phyloP scores from a whole-genome alignment of 1,284 basidiomycete genomes.

The Melampsora larici-populina region DNA sequence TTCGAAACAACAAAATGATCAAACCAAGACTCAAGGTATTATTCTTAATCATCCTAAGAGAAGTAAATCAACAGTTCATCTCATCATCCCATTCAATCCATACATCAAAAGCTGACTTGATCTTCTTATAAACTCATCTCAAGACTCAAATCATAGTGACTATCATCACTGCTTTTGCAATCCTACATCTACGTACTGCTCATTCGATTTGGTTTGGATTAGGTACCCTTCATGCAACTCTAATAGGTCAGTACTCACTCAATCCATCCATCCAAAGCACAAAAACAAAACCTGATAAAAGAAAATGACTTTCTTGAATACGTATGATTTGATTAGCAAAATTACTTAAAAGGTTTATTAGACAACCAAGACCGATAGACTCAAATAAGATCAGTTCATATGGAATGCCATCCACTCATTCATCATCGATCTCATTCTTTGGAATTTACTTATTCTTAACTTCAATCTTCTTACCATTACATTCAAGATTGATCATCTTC shows the following conservation, averaged over 20 bases:
- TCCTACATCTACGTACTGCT: conserved; percentile 67
- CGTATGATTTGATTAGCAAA: conserved; percentile 61
- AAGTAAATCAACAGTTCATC: conserved; percentile 7
- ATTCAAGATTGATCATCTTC: conserved; percentile 54
- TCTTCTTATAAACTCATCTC: conserved; percentile 43
- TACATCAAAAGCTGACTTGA: conserved; percentile 30
- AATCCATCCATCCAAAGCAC: no score
- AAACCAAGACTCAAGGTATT: conserved; percentile 26
- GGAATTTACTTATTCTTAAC: conserved; percentile 66
- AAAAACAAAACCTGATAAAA: neutral
- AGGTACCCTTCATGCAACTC: conserved; percentile 64
- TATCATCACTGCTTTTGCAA: conserved; percentile 59
- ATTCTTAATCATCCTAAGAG: conserved; percentile 22
- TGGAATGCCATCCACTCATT: conserved; percentile 86
- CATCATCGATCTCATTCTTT: conserved; percentile 70
- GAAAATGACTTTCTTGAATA: neutral
- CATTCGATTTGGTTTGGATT: conserved; percentile 67
- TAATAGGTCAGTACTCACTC: conserved; percentile 46
- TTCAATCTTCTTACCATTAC: conserved; percentile 60
- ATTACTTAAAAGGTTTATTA: conserved; percentile 64
- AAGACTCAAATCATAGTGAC: conserved; percentile 61
- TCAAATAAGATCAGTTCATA: conserved; percentile 61
- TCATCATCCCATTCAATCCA: neutral
- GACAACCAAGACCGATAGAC: conserved; percentile 67
- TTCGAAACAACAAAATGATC: conserved; percentile 19